A percentile compares a stretch with the other conserved stretches of the same genome.
Conservation (phyloP, 768 basidiomycete genomes). For the Kwoniella shandongensis region DNA sequence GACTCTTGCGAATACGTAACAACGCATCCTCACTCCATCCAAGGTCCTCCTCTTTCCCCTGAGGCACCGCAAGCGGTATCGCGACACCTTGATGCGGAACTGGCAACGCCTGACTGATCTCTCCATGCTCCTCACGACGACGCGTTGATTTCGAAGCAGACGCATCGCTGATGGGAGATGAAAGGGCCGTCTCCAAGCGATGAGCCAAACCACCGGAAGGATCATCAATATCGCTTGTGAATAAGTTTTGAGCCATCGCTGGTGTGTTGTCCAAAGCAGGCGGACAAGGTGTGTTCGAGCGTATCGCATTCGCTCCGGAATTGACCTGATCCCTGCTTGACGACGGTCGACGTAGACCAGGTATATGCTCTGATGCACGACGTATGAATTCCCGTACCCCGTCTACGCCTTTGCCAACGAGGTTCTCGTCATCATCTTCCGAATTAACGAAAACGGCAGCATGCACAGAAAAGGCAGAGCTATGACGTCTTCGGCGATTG, state of each 20-base stretch:
- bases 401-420: neutral
- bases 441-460: slow-evolving; percentile 19
- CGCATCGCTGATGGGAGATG: neutral
- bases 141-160: neutral
- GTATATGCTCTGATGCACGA: slow-evolving; percentile 33
- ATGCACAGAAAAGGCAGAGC: slow-evolving; percentile 9
- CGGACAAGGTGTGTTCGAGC: slow-evolving; percentile 18
- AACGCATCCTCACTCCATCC: slow-evolving; percentile 28
- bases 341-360: slow-evolving; percentile 20
- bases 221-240: slow-evolving; percentile 8
- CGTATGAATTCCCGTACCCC: slow-evolving; percentile 18
- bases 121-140: too few relatives aligned
- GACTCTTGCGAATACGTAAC: slow-evolving; percentile 15
- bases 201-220: slow-evolving; percentile 10
- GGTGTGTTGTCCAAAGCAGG: slow-evolving; percentile 36
- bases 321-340: slow-evolving; percentile 5
- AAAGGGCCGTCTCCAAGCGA: slow-evolving; percentile 15
- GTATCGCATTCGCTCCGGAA: slow-evolving; percentile 5
- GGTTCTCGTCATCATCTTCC: slow-evolving; percentile 15
- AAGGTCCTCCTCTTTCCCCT: slow-evolving; percentile 12
- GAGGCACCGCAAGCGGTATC: neutral
- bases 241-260: slow-evolving; percentile 9
- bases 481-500: slow-evolving; percentile 8
- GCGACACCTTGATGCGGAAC: too few relatives aligned
- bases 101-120: too few relatives aligned